Evolutionary conservation across 148 eudicot species (phyloP).

Genomic region (Mesembryanthemum crystallinum): DNA sequence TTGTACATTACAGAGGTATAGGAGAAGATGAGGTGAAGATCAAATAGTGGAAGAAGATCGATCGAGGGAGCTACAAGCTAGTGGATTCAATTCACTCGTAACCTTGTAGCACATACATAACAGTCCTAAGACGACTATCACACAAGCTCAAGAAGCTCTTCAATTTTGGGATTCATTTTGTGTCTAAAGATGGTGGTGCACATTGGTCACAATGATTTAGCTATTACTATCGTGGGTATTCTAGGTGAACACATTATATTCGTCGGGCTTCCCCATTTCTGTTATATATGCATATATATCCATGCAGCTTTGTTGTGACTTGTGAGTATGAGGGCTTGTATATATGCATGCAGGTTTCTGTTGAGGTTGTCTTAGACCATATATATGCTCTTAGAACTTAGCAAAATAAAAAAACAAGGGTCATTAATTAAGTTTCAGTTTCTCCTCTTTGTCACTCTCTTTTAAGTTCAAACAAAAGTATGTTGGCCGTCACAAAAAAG

Average conservation of each 20-base stretch:
- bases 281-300: neutral
- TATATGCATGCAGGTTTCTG: too few relatives aligned
- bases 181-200: slow-evolving; percentile 21
- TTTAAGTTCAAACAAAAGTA: too few relatives aligned
- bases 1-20: neutral
- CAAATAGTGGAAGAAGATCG: neutral
- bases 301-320: too few relatives aligned
- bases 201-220: slow-evolving; percentile 8
- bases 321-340: too few relatives aligned
- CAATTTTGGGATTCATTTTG: neutral
- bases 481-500: too few relatives aligned
- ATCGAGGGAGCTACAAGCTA: neutral
- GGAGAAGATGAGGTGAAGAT: neutral
- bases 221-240: slow-evolving; percentile 25
- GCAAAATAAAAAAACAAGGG: too few relatives aligned
- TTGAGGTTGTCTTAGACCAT: too few relatives aligned
- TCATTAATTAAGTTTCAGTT: too few relatives aligned
- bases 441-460: too few relatives aligned
- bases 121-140: neutral
- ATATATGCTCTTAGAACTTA: too few relatives aligned
- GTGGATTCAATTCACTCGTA: neutral
- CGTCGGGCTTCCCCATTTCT: neutral
- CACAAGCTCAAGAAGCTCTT: neutral
- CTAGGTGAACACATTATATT: slow-evolving; percentile 25
- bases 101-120: too few relatives aligned